Conservation (phyloP, 2,329 filamentous ascomycete genomes). For the Colletotrichum siamense region DNA sequence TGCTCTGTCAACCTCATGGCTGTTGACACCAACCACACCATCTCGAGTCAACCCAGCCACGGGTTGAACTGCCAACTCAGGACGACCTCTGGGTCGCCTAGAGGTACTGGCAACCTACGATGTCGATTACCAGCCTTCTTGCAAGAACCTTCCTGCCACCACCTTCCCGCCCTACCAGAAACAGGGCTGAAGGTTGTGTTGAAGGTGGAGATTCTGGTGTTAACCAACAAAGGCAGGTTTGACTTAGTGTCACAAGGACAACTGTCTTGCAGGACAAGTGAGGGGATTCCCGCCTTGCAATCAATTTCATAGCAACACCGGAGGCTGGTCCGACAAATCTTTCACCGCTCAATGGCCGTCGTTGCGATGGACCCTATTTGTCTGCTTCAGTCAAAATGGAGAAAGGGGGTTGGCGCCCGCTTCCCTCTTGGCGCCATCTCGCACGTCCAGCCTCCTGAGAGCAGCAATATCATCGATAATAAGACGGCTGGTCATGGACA, state of each 20-base stretch:
- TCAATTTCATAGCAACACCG: neutral
- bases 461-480: neutral
- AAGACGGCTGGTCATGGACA: neutral
- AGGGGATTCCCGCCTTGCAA: neutral
- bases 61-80: neutral
- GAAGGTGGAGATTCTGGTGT: neutral
- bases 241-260: neutral
- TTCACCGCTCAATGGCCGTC: neutral
- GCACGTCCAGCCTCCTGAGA: neutral
- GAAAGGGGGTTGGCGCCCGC: slow-evolving; percentile 4
- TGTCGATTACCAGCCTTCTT: neutral
- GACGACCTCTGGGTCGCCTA: neutral
- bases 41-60: neutral
- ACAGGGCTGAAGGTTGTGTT: neutral
- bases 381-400: neutral
- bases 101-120: neutral
- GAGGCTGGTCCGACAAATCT: neutral
- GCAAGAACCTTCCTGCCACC: neutral
- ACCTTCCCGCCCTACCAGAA: neutral
- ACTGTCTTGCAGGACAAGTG: neutral
- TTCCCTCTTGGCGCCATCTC: neutral
- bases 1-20: neutral
- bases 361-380: neutral
- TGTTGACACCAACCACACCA: neutral
- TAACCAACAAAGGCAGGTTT: neutral